Evolutionary conservation across 257 asterid species (phyloP), one percentile per base, ranked within the genome.

Genomic region (Solanum verrucosum): DNA sequence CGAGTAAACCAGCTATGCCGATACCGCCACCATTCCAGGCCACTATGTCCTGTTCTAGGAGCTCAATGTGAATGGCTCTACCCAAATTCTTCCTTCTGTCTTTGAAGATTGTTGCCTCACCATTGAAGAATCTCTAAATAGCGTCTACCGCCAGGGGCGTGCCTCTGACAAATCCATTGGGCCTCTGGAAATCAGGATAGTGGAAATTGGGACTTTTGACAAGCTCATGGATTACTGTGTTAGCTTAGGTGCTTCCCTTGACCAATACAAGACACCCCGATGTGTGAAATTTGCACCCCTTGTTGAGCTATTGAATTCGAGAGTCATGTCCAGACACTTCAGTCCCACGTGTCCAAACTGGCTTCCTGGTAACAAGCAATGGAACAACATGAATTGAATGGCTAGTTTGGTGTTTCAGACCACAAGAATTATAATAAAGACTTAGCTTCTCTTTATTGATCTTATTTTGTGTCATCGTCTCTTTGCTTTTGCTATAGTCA

Each of bases 291-390:
- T 91, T 79, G 94, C 92, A 0, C 99, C 99, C 27, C 94, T 93
- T 68, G 92, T 96, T 31, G 98, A 96, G 92, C 91, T 96, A 23
- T 85, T 96, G 84, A 92, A 94, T 83, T 91, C 94, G 3, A 93
- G 93, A 93, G 93, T 95, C 1, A 89, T 75, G n/a, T 84, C 92
- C 0, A 86, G 91, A 86, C 93, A 93, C 91, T 92, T 93, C 90
- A 96, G 99, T 87, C 98, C 98, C 1, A 96, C 94, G 67, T 93
- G 93, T 82, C 99, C 99, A 4, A 94, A 94, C 75, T 96, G 96
- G 95, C 49, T 90, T 31, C 94, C 98, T 0, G 95, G 96, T 14
- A 93, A 92, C 18, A 93, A 88, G 89, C 96, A 93, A 89, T 95
- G 99, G 99, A 90, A 68, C 87, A 88, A 86, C 91, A 85, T 83